These are phyloP conservation scores for Fusarium setosum DNA, from an alignment of 2,329 filamentous ascomycete species.

Conservation along the genomic window DNA sequence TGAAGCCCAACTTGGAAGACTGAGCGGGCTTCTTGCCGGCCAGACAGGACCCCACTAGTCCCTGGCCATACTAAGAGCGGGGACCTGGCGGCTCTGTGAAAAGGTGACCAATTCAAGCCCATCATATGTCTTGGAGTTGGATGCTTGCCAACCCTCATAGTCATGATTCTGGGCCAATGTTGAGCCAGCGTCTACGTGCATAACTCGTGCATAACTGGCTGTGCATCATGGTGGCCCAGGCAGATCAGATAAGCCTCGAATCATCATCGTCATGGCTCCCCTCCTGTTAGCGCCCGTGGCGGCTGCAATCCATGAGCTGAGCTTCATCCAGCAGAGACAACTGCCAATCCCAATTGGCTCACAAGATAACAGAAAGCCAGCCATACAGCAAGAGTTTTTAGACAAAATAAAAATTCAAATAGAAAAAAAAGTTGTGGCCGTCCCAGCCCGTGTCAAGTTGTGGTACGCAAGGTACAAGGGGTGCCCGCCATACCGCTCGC, in stretches of 20 bases:
- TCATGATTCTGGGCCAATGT: not conserved
- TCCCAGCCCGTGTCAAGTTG: not conserved
- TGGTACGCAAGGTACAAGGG: conserved; percentile 16
- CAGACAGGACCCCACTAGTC: conserved; percentile 6
- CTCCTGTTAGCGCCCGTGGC: conserved; percentile 22
- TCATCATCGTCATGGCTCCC: conserved; percentile 33
- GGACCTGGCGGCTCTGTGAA: too few species aligned
- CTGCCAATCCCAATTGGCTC: conserved; percentile 2
- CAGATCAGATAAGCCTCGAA: conserved; percentile 28
- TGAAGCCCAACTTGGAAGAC: not conserved
- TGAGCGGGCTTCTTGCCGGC: conserved; percentile 12
- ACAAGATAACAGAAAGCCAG: not conserved
- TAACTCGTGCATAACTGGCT: not conserved
- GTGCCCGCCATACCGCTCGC: conserved; percentile 2
- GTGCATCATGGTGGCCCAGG: conserved; percentile 14
- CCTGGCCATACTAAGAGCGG: too few species aligned
- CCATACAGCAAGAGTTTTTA: too few species aligned
- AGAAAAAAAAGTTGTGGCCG: not conserved
- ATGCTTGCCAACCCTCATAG: not conserved
- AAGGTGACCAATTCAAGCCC: not conserved
- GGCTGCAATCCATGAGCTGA: conserved; percentile 13
- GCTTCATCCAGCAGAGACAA: not conserved
- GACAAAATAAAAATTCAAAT: not conserved
- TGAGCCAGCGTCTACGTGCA: conserved; percentile 16
- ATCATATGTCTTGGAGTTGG: not conserved